phyloP scores from a whole-genome alignment of 441 rosid genomes.

The Euphorbia corollata region DNA sequence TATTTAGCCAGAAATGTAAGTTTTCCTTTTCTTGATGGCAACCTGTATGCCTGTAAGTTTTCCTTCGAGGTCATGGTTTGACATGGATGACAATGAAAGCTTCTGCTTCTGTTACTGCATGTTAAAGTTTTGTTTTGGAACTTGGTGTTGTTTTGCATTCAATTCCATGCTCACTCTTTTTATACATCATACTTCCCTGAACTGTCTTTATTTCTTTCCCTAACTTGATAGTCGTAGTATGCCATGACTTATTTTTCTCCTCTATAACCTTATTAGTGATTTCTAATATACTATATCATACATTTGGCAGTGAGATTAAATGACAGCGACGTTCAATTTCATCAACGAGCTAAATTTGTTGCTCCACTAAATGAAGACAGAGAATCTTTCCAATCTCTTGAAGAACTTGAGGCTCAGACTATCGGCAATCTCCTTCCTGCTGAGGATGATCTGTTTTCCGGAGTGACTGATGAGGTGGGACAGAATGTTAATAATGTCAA shows the following conservation, averaged over 20 bases:
- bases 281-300: constrained; percentile 1
- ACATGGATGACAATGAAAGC: no score
- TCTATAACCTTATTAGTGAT: constrained; percentile 11
- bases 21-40: constrained; percentile 2
- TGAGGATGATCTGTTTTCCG: constrained; percentile 71
- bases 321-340: constrained; percentile 29
- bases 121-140: no score
- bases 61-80: no score
- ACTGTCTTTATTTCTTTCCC: no score
- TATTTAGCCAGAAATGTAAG: constrained; percentile 52
- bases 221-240: no score
- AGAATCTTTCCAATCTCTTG: constrained; percentile 49
- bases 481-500: constrained; percentile 15
- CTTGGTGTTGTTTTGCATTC: no score
- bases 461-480: constrained; percentile 46
- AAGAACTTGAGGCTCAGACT: constrained; percentile 69
- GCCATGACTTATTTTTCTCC: no score
- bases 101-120: no score
- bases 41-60: neutral
- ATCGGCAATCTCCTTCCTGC: constrained; percentile 72
- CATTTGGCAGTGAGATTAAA: constrained; percentile 45
- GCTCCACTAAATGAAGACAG: constrained; percentile 34
- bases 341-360: constrained; percentile 34
- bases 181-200: no score
- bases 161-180: no score